Evolutionary conservation across 495 filamentous ascomycete species (phyloP), one percentile per base, ranked within the genome.

Genomic region (Sporormia fimetaria): DNA sequence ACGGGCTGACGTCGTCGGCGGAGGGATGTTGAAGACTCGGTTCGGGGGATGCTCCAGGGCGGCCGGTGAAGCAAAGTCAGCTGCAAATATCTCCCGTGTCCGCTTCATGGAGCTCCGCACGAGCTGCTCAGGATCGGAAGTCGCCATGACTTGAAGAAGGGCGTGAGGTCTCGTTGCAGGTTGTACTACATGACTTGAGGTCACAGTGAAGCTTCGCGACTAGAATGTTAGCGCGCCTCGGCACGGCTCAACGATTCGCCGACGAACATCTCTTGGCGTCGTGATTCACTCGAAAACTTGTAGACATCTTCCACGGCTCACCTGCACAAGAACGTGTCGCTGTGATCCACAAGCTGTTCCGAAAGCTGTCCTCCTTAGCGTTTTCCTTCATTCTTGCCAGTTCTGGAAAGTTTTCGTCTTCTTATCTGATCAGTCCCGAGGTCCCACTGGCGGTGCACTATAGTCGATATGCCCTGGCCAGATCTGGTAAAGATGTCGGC

Each of bases 41-140:
- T 40, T 48, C 20, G 41, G 24, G 11, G 35, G 34, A 27, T 44
- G 52, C 7, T 51, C 33, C 20, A 50, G 57, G 11, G 52, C 51
- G 8, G 54, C 47, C 2, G 53, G 49, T 6, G 58, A 52, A 0
- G 43, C 63, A 33, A 61, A 65, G 42, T 66, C 64, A 22, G 60
- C 54, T 16, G 59, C 63, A 39, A 67, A 67, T 33, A 66, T 46
- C 34, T 65, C 74, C 42, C 78, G 68, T 12, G 80, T 83, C 28
- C 79, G 70, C 63, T 86, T 84, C 16, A 74, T 69, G 24, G 80
- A 82, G 35, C 52, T 56, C 40, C 67, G 68, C 44, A 77, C 68
- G 36, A 68, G 59, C 16, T 41, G 31, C 15, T 51, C 33, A 17
- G 32, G 10, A 15, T 22, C 35, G 17, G 14, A 27, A 27, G 25